A percentile compares a stretch with the other conserved stretches of the same genome.
phyloP scores from a whole-genome alignment of 106 monocot genomes.

The Gastrodia elata region DNA sequence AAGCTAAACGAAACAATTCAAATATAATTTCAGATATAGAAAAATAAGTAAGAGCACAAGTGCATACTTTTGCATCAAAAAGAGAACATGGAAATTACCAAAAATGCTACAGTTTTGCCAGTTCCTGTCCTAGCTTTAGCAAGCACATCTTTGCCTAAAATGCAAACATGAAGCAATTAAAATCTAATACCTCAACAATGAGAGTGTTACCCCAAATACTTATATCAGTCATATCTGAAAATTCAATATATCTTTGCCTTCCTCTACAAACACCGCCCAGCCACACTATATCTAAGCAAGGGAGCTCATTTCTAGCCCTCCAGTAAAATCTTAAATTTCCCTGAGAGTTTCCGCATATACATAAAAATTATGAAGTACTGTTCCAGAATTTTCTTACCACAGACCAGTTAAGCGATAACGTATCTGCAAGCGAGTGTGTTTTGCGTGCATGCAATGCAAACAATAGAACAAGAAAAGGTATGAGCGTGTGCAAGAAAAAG shows the following conservation, averaged over 20 bases:
- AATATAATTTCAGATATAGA: background rate
- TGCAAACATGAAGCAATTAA: background rate
- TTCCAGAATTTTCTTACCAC: too few relatives aligned
- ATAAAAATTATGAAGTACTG: too few relatives aligned
- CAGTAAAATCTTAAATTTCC: too few relatives aligned
- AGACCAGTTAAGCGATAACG: too few relatives aligned
- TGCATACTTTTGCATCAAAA: background rate
- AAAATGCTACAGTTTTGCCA: conserved; percentile 93
- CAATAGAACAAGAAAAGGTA: too few relatives aligned
- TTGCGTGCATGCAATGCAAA: too few relatives aligned
- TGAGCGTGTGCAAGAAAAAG: too few relatives aligned
- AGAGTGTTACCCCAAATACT: background rate
- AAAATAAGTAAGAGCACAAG: background rate
- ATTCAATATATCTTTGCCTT: background rate
- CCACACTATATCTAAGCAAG: too few relatives aligned
- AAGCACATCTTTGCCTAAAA: conserved; percentile 93
- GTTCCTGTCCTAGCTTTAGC: conserved; percentile 97
- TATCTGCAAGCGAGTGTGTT: too few relatives aligned
- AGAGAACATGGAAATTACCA: conserved; percentile 41
- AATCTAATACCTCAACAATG: background rate
- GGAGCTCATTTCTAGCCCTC: too few relatives aligned
- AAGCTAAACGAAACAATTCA: conserved; percentile 34
- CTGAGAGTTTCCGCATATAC: too few relatives aligned
- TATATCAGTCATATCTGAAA: background rate
- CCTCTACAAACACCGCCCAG: background rate